These are phyloP conservation scores for Taxawa tesnikishii DNA, from an alignment of 2,329 filamentous ascomycete species.

Conservation along the genomic window DNA sequence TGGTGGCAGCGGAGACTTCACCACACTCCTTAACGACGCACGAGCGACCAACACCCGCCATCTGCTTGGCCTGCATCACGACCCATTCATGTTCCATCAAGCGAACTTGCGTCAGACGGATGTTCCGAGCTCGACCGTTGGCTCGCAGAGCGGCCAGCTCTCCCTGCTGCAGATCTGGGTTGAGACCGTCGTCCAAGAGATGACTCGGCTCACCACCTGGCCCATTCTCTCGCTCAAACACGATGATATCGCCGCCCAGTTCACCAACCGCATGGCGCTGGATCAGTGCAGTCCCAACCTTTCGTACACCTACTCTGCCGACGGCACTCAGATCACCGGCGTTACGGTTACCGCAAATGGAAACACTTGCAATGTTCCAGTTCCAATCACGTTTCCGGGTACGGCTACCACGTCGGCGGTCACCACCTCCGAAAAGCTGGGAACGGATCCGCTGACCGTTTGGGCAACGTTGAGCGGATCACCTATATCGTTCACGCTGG, in stretches of 20 bases:
- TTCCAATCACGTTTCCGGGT: conserved; percentile 43
- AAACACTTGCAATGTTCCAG: conserved; percentile 38
- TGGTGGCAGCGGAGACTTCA: conserved; percentile 40
- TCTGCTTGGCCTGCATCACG: conserved; percentile 43
- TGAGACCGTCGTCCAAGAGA: too few relatives aligned
- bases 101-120: conserved; percentile 44
- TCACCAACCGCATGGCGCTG: conserved; percentile 37
- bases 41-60: conserved; percentile 43
- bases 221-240: conserved; percentile 44
- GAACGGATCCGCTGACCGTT: conserved; percentile 28
- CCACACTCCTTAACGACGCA: conserved; percentile 38
- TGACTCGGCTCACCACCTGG: conserved; percentile 41
- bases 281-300: conserved; percentile 41
- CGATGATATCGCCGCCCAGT: conserved; percentile 39
- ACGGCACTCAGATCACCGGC: conserved; percentile 34
- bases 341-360: conserved; percentile 37
- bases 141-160: conserved; percentile 32
- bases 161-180: conserved; percentile 46
- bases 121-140: conserved; percentile 34
- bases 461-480: conserved; percentile 26
- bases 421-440: conserved; percentile 37
- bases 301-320: conserved; percentile 30
- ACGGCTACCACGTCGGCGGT: conserved; percentile 28
- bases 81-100: conserved; percentile 53
- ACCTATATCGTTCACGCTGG: conserved; percentile 21